These are phyloP conservation scores for Saccharomycopsis amapae DNA, from an alignment of 805 yeast genomes.

Conservation along the genomic window DNA sequence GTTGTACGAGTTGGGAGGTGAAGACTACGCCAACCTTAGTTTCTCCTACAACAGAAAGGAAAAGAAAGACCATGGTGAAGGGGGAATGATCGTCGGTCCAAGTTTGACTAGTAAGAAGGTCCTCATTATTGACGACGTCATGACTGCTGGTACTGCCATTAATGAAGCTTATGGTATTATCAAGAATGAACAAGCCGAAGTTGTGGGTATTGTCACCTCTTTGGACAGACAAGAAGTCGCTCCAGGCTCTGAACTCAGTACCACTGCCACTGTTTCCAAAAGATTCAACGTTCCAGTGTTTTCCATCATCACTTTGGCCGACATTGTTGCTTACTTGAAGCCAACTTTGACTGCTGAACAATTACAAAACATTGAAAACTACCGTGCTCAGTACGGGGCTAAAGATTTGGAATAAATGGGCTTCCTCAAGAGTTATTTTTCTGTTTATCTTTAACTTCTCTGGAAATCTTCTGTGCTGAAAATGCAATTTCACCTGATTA, in stretches of 20 bases:
- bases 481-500: too few species aligned
- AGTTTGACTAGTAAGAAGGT: slow-evolving; percentile 63
- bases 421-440: too few species aligned
- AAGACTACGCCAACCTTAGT: slow-evolving; percentile 59
- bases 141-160: slow-evolving; percentile 98
- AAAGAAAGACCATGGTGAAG: slow-evolving; percentile 97
- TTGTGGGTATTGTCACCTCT: slow-evolving; percentile 83
- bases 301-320: slow-evolving; percentile 68
- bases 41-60: slow-evolving; percentile 97
- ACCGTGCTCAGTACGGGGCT: slow-evolving; percentile 30
- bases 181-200: slow-evolving; percentile 55
- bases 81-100: slow-evolving; percentile 90
- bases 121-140: slow-evolving; percentile 90
- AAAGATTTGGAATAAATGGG: slow-evolving; percentile 1
- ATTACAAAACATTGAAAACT: slow-evolving; percentile 47
- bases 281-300: slow-evolving; percentile 76
- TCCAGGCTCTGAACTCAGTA: slow-evolving; percentile 60
- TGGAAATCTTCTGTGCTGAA: too few species aligned
- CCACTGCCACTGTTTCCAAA: slow-evolving; percentile 72
- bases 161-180: slow-evolving; percentile 88
- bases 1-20: slow-evolving; percentile 72
- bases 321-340: slow-evolving; percentile 59
- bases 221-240: slow-evolving; percentile 90
- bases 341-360: slow-evolving; percentile 52
- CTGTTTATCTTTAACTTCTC: too few species aligned